Conservation (phyloP, 2,329 filamentous ascomycete species). For the Aspergillus cejpii region DNA sequence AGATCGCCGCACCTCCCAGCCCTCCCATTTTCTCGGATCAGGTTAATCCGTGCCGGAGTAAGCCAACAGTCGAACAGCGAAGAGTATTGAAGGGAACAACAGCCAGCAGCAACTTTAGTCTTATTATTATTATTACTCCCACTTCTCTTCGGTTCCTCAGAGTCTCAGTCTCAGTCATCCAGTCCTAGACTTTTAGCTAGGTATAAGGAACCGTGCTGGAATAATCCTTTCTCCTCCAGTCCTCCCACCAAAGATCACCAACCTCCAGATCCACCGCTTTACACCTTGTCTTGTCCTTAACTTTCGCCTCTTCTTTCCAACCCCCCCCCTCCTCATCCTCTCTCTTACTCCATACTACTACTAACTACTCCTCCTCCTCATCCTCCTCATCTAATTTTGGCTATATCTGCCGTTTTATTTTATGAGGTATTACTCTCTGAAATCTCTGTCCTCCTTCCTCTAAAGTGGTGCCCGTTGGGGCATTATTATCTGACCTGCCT, state of each 20-base stretch:
- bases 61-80: constrained; percentile 22
- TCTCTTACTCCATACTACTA: constrained; percentile 3
- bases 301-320: constrained; percentile 11
- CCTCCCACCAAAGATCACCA: constrained; percentile 10
- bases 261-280: constrained; percentile 25
- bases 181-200: too few species aligned
- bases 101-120: constrained; percentile 14
- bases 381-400: constrained; percentile 12
- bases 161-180: too few species aligned
- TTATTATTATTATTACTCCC: too few species aligned
- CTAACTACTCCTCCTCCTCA: constrained; percentile 9
- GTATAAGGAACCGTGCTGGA: constrained; percentile 23
- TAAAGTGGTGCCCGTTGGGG: constrained; percentile 2
- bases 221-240: too few species aligned
- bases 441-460: constrained; percentile 6
- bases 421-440: constrained; percentile 4
- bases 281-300: constrained; percentile 19
- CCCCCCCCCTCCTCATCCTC: constrained; percentile 9
- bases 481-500: constrained; percentile 6
- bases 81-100: too few species aligned
- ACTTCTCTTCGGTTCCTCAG: too few species aligned
- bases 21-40: constrained; percentile 22
- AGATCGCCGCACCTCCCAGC: constrained; percentile 30
- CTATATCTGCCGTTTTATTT: constrained; percentile 6
- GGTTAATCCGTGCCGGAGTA: constrained; percentile 36